These are phyloP conservation scores for Luvunga scandens DNA, from an alignment of 345 rosid genomes.

Conservation along the genomic window DNA sequence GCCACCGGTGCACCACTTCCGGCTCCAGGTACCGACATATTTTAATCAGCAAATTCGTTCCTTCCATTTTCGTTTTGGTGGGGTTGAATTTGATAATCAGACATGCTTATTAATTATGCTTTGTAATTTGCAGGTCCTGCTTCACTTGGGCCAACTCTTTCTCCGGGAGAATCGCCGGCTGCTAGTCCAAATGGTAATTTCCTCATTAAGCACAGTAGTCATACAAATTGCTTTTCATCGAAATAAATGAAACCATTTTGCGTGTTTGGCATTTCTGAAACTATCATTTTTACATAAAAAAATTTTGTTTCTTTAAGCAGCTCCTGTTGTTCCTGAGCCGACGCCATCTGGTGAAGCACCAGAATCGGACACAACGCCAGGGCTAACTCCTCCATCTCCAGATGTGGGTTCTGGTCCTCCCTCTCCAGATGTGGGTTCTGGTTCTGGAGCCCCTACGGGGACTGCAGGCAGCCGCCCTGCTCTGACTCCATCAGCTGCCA, in stretches of 20 bases:
- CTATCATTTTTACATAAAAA: background rate
- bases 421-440: conserved; percentile 23
- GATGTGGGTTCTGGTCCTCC: conserved; percentile 19
- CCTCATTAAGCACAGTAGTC: background rate
- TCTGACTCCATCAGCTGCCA: conserved; percentile 57
- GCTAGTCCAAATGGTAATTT: conserved; percentile 43
- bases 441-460: conserved; percentile 36
- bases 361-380: conserved; percentile 47
- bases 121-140: conserved; percentile 45
- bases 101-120: background rate
- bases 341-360: conserved; percentile 57
- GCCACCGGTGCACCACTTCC: conserved; percentile 60
- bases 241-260: background rate
- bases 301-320: conserved; percentile 13
- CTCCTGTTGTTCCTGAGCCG: conserved; percentile 53
- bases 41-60: background rate
- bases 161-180: conserved; percentile 50
- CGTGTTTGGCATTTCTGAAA: background rate
- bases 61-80: background rate
- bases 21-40: conserved; percentile 57
- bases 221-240: background rate
- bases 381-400: conserved; percentile 47
- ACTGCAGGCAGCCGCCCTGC: conserved; percentile 52
- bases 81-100: background rate
- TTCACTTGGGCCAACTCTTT: conserved; percentile 41